Base-by-base conservation (phyloP, 768 basidiomycete species). In the Leccinum disarticulatum region DNA sequence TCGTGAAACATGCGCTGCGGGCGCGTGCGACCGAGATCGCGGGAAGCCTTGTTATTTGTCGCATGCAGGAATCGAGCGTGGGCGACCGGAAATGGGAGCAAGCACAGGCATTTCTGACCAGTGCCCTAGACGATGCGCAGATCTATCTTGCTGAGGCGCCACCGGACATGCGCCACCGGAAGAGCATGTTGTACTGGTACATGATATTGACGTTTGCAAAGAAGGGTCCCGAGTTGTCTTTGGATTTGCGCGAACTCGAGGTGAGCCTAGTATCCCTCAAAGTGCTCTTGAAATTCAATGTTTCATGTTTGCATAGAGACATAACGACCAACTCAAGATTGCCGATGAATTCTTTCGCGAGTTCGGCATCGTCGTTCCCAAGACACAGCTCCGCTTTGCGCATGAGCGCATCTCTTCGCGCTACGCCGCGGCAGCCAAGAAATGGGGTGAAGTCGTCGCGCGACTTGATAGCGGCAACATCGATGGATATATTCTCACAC, bases 11-110 rank as follows among this genome's bases (percentile, higher is more conserved):
- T 61, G 83, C 79, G 66, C 70, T 88, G 65, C 79, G 84, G 68
- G 83, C 84, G 63, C 80, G 86, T 30, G 84, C 85, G 0, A 80
- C 83, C 1, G 81, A 82, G 61, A 82, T 85, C 64, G 84, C 86
- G 0, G 83, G 81, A 0, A 75, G 83, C 53, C 73, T 87, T 70
- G 86, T 83, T 0, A 64, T 86, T 6, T 70, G 62, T 22, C 76
- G 76, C 17, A 66, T 86, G 50, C 79, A 80, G 61, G 75, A 77
- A 10, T 72, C 74, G 2, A 72, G 75, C 2, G 61, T 69, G 19
- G 72, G 68, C 7, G 81, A 79, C 41, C 65, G 69, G 57, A 79
- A 77, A 56, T 82, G 80, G 79, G 81, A 84, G 38, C 83, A 86
- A 64, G 86, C 83, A 0, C 78, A 86, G 41, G 85, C 86, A 1